Evolutionary conservation across 441 rosid genomes (phyloP), one percentile per base, ranked within the genome.

Genomic region (Pelargonium fulgidum): DNA sequence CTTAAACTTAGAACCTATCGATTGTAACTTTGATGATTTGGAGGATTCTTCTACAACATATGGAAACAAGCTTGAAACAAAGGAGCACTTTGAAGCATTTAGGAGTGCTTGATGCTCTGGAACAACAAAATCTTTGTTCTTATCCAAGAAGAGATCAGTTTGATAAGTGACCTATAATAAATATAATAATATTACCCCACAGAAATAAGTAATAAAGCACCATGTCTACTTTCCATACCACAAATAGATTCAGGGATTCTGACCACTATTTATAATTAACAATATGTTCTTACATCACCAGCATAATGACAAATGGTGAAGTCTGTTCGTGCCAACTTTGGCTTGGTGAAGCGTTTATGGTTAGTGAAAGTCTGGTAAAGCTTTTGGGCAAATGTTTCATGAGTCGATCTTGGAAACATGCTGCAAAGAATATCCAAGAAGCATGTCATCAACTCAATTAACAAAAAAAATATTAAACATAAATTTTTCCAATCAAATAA

Each of bases 391-490:
- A 95, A 92, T 70, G 99, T 95, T 62, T 88, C 98, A 75, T 92
- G 78, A 52, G 99, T 95, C 75, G 98, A 95, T 85, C 86, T 89
- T 70, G 99, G 99, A 76, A 95, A 92, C 98, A 92, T 95, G 71
- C 97, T 95, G 77, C 68, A 82, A 76, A 58, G 63, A 63, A 76
- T 42, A 79, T 80, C 39, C 70, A 72, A 16, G 48, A 70, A 66
- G 6, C 48, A 50, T 62, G 44, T 72, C 65, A 65, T 50, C 67
- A 68, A 64, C 69, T 75, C 62, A 67, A 54, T 13, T 11, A 16
- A 52, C 16, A 5, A 52, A 47, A 47, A 45, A 19, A 14, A 29
- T 11, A 67, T 3, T 16, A 29, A 58, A 41, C 4, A 19, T n/a
- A 17, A 29, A 29, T 50, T 42, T 36, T 20, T 24, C 11, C 26